Evolutionary conservation across 1,139 yeast species (phyloP).

Genomic region (Meyerozyma athensensis): DNA sequence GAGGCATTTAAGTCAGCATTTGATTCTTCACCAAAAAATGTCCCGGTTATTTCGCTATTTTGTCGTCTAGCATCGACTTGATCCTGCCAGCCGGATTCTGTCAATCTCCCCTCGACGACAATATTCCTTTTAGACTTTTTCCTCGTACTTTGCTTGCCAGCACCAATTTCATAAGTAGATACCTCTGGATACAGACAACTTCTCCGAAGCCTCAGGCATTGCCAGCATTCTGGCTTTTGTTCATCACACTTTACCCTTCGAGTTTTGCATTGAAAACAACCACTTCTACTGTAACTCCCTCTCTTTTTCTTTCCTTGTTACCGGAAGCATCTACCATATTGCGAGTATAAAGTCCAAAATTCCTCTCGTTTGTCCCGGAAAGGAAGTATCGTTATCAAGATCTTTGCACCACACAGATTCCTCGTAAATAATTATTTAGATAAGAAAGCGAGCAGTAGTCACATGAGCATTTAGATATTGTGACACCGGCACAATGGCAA

Average conservation of each 20-base stretch:
- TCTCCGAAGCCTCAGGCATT: constrained; percentile 31
- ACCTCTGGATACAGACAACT: constrained; percentile 23
- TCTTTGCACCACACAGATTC: not conserved
- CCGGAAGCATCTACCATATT: constrained; percentile 1
- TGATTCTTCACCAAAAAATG: not conserved
- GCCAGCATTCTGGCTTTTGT: constrained; percentile 52
- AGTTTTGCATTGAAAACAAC: constrained; percentile 39
- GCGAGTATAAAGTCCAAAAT: not conserved
- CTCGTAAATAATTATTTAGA: not conserved
- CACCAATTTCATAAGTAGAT: not conserved
- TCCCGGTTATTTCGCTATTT: not conserved
- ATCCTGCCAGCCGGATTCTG: not conserved
- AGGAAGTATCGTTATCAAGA: not conserved
- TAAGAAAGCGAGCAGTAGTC: not conserved
- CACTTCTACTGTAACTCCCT: constrained; percentile 30
- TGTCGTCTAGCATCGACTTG: not conserved
- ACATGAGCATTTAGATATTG: no score
- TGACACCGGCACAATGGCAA: not conserved
- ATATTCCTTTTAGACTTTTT: not conserved
- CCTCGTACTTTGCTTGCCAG: not conserved
- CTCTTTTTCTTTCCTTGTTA: constrained; percentile 1
- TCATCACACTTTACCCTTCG: constrained; percentile 54
- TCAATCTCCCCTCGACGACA: not conserved
- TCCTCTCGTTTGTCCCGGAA: not conserved
- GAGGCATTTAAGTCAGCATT: not conserved